Percentiles rank a stretch among this genome's conserved stretches.
These are phyloP conservation scores for Suillus variegatus DNA, from an alignment of 768 basidiomycete species.

Conservation along the genomic window DNA sequence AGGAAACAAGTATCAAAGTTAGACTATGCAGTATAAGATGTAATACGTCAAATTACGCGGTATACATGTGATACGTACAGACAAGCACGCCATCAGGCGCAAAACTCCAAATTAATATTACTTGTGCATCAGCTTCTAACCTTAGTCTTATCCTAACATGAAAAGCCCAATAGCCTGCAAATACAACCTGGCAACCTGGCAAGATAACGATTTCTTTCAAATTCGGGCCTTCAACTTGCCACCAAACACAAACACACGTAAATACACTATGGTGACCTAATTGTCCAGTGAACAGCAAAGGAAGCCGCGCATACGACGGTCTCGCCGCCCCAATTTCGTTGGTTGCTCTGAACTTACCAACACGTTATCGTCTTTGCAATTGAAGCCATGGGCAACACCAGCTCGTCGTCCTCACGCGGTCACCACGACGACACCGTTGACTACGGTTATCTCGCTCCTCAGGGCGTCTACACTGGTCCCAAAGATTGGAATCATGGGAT, in stretches of 20 bases:
- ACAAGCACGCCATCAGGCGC: conserved; percentile 3
- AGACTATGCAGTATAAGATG: too few relatives aligned
- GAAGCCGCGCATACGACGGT: conserved; percentile 7
- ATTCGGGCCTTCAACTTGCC: conserved; percentile 3
- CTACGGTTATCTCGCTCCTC: conserved; percentile 77
- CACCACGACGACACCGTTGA: conserved; percentile 86
- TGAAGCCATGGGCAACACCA: conserved; percentile 73
- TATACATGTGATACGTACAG: not conserved
- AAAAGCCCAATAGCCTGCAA: too few relatives aligned
- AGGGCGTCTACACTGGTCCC: conserved; percentile 82
- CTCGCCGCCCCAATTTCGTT: not conserved
- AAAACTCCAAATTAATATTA: not conserved
- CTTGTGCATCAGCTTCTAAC: too few relatives aligned
- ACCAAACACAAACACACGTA: conserved; percentile 12
- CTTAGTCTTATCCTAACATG: too few relatives aligned
- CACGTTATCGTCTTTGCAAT: conserved; percentile 5
- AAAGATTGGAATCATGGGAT: conserved; percentile 89
- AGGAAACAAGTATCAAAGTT: not conserved
- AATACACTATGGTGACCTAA: conserved; percentile 16
- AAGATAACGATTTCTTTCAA: not conserved
- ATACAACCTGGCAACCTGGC: too few relatives aligned
- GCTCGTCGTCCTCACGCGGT: conserved; percentile 70
- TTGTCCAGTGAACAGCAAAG: conserved; percentile 6
- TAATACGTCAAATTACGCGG: not conserved
- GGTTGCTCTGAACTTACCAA: not conserved